phyloP scores from a whole-genome alignment of 306 rosid genomes.

The Morella rubra region DNA sequence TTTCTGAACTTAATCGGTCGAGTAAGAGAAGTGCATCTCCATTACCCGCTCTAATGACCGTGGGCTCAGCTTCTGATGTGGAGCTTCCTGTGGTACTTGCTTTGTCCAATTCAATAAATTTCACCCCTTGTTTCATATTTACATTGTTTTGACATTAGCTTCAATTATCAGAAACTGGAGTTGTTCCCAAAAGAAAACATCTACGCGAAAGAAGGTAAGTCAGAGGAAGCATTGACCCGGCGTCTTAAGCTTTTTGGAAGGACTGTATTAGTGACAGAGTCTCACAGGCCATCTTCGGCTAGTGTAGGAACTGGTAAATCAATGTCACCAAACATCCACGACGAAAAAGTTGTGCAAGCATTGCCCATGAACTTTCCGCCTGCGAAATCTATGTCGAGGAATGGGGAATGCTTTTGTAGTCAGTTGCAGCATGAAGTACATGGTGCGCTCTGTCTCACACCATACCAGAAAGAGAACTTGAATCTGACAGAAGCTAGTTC shows the following conservation, averaged over 20 bases:
- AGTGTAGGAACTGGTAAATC: constrained; percentile 28
- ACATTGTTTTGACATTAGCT: constrained; percentile 23
- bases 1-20: constrained; percentile 38
- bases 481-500: constrained; percentile 25
- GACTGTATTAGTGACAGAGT: constrained; percentile 50
- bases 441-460: constrained; percentile 27
- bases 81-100: constrained; percentile 50
- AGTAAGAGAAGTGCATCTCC: constrained; percentile 41
- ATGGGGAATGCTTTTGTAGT: constrained; percentile 20
- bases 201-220: constrained; percentile 30
- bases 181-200: constrained; percentile 32
- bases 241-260: constrained; percentile 77
- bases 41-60: constrained; percentile 26
- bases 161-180: constrained; percentile 46
- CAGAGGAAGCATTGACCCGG: constrained; percentile 41
- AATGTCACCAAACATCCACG: constrained; percentile 5
- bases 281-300: constrained; percentile 34
- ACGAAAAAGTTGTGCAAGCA: constrained; percentile 15
- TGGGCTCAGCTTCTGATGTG: constrained; percentile 26
- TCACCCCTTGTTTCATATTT: background rate
- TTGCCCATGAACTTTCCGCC: constrained; percentile 6
- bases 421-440: constrained; percentile 18
- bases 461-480: constrained; percentile 33
- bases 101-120: constrained; percentile 7
- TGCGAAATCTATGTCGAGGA: constrained; percentile 12